Base-by-base conservation (phyloP, 2,329 filamentous ascomycete species). In the Karstenula rhodostoma region DNA sequence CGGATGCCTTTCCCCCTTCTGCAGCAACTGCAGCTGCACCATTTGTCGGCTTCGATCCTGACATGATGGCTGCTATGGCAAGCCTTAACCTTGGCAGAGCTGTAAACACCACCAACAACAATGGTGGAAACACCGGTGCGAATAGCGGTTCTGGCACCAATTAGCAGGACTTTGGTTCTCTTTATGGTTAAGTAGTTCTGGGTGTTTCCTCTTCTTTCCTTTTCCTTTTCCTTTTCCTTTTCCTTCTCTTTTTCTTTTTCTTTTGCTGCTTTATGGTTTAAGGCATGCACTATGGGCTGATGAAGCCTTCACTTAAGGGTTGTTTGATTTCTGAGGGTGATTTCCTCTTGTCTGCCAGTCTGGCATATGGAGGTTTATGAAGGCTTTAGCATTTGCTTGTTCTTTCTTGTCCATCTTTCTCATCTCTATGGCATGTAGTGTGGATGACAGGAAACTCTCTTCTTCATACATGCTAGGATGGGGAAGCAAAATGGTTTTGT, bases 1-100 rank as follows among this genome's bases (percentile, higher is more conserved):
- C 12, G 23, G 13, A 7, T n/a, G 51, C 25, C 22, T 67, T 68
- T 33, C 3, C 35, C 15, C 4, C 32, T 12, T 42, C 43, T 22
- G 44, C 29, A 17, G 64, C 64, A 57, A 58, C 43, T 19, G 50
- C 50, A 19, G 44, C 54, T 32, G 15, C 44, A 25, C 44, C 54
- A 2, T 42, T 25, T 22, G 33, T 46, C 6, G 56, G 56, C 2
- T 58, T 32, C 19, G 53, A 55, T 27, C 40, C 52, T 2, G 40
- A 46, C 27, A 25, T 55, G 52, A 25, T 46, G n/a, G 42, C 52
- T 19, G 53, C 32, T 13, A 60, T 48, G 54, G 58, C 29, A 17
- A 42, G 12, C 19, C 48, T 42, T 12, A 52, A 40, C 33, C 12
- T 52, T 12, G 22, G 22, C 12, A 22, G 22, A 10, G 22, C 27